Conservation (phyloP, 306 rosid genomes). For the Medicago truncatula region DNA sequence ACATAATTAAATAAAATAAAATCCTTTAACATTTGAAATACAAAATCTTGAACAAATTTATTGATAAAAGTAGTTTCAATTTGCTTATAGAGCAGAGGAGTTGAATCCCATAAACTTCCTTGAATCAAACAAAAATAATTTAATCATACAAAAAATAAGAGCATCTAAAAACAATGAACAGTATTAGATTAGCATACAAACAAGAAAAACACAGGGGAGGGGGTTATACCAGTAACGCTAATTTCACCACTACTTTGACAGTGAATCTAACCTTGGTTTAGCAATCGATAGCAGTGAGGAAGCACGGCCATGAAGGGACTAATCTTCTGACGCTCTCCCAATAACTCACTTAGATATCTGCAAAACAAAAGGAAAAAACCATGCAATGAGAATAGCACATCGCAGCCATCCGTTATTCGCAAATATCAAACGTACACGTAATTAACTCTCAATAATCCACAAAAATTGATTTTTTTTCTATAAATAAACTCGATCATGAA, state of each 20-base stretch:
- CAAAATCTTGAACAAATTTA: slow-evolving; percentile 18
- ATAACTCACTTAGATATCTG: slow-evolving; percentile 80
- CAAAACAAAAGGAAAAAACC: slow-evolving; percentile 26
- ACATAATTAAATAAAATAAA: neutral
- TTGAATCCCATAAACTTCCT: neutral
- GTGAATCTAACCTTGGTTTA: slow-evolving; percentile 84
- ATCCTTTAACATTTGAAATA: slow-evolving; percentile 7
- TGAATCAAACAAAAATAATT: slow-evolving; percentile 9
- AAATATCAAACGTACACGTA: neutral
- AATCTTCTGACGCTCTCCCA: slow-evolving; percentile 84
- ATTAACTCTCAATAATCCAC: neutral
- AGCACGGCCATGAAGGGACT: slow-evolving; percentile 80
- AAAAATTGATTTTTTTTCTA: neutral
- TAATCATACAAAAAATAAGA: neutral
- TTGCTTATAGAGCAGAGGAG: neutral
- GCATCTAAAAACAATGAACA: neutral
- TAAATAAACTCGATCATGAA: neutral
- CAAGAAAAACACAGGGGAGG: slow-evolving; percentile 1
- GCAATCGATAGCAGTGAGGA: slow-evolving; percentile 68
- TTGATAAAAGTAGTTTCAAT: slow-evolving; percentile 9
- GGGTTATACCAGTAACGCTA: no score
- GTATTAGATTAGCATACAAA: neutral
- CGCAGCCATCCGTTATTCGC: slow-evolving; percentile 11
- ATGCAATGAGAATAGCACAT: slow-evolving; percentile 11
- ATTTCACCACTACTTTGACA: slow-evolving; percentile 9